Conservation (phyloP, 2,329 filamentous ascomycete species). For the Blastomyces silverae region DNA sequence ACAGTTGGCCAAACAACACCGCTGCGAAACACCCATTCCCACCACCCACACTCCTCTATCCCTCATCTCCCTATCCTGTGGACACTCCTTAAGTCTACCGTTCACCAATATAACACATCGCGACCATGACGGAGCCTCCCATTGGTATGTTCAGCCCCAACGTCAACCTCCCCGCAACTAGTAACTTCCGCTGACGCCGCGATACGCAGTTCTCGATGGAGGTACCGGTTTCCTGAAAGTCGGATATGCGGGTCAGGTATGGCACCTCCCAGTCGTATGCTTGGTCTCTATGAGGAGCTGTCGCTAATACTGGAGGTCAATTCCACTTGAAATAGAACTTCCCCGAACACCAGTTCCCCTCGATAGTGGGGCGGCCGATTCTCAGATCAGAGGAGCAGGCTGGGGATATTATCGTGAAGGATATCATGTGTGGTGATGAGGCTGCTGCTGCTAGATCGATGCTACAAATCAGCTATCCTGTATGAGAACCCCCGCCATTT, state of each 20-base stretch:
- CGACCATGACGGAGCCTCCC: conserved; percentile 44
- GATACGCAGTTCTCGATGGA: conserved; percentile 81
- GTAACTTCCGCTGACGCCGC: conserved; percentile 28
- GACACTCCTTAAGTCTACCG: neutral
- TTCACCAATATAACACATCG: neutral
- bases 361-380: conserved; percentile 95
- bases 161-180: conserved; percentile 23
- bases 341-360: conserved; percentile 96
- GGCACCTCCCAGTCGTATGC: conserved; percentile 13
- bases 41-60: conserved; percentile 1
- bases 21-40: conserved; percentile 2
- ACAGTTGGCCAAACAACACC: conserved; percentile 6
- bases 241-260: conserved; percentile 85
- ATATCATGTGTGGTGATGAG: conserved; percentile 99
- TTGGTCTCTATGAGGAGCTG: neutral
- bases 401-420: conserved; percentile 71
- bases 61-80: neutral
- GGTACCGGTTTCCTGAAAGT: conserved; percentile 99
- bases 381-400: conserved; percentile 88
- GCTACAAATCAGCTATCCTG: conserved; percentile 96
- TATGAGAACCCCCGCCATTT: conserved; percentile 36
- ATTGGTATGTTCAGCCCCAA: conserved; percentile 38
- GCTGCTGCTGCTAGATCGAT: conserved; percentile 91
- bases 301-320: conserved; percentile 2
- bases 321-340: conserved; percentile 64